Evolutionary conservation across 1,284 basidiomycete genomes (phyloP), one percentile per base, ranked within the genome.

Genomic region (Ustilago tritici): DNA sequence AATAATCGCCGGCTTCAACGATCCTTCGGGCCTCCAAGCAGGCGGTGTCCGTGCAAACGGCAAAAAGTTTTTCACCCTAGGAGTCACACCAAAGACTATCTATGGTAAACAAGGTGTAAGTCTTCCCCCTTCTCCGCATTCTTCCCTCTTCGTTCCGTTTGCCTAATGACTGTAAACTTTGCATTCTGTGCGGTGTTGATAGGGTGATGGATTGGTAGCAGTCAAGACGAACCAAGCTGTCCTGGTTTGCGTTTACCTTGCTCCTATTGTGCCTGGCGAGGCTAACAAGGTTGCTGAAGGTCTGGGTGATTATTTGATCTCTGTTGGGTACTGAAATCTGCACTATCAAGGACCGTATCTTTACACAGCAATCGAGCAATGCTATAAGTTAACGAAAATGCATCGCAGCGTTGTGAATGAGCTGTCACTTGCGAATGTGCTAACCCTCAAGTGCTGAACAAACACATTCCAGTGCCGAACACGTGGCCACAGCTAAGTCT

Each of bases 151-250:
- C 11, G 36, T 54, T 15, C 3, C 17, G 8, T 41, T 31, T 41
- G 11, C 49, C 46, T 28, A 41, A 84, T 34, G 34, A 36, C 11
- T n/a, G 4, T 11, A 34, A 28, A 17, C 38, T 49, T 36, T 36
- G 5, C 23, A 5, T 36, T 5, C 2, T 35, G 52, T 19, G 35
- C 17, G 40, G 10, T 43, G 28, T 17, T 23, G n/a, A 43, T 46
- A 96, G 94, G 90, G 89, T 34, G 91, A 94, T 86, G 96, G 95
- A 2, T 90, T 90, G 66, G 88, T 95, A 70, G 85, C 95, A 74
- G 92, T 94, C 68, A 94, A 94, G 89, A 98, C 95, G 32, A 93
- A 90, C 80, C 93, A 95, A 85, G 94, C 94, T 4, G 89, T 97
- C 72, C 89, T 98, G 66, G 91, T 98, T 31, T 90, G 91, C 14